Evolutionary conservation across 2,329 filamentous ascomycete genomes (phyloP), one percentile per base, ranked within the genome.

Genomic region (Venturia carpophila): DNA sequence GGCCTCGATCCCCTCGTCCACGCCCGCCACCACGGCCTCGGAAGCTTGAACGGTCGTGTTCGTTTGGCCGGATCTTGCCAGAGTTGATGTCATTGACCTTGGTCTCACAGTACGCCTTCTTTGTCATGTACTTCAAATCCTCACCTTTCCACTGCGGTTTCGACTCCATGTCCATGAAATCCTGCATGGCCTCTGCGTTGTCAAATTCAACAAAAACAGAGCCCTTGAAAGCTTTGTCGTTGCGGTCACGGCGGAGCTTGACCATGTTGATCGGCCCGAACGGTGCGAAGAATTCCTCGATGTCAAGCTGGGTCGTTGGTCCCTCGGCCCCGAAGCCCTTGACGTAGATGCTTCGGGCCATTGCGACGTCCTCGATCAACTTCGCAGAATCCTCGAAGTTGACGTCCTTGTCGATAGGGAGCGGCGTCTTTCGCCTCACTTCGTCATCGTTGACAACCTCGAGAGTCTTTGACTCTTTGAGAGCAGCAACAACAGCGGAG

Each of bases 161-260:
- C 24, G 90, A 87, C 64, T 96, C 89, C 49, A 91, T 79, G 17
- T 80, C 85, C 67, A 97, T 79, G 78, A 99, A 99, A 66, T 86
- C 86, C 75, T 92, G 83, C 71, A 90, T 87, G 27, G 85, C 83
- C 70, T 95, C 90, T 72, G 92, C 88, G 62, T 85, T 84, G 68
- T 85, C 83, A 76, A 97, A 99, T 77, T 97, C 93, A 69, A 96
- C 91, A 74, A 97, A 97, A 66, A 96, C 91, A 70, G 91, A 96
- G 70, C 93, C 92, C 83, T 99, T 99, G 87, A 97, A 99, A 63
- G 83, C 79, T 71, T 86, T 87, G 61, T 84, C 78, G 67, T 87
- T 80, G 55, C 83, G 81, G 61, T 81, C 82, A 69, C 94, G 91
- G 70, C 95, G 91, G 68, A 99, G 88, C 73, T 93, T 92, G 68